A percentile compares a stretch with the other conserved stretches of the same genome.
These are phyloP conservation scores for Hypoxylon fuscum DNA, from an alignment of 495 filamentous ascomycete species.

Conservation along the genomic window DNA sequence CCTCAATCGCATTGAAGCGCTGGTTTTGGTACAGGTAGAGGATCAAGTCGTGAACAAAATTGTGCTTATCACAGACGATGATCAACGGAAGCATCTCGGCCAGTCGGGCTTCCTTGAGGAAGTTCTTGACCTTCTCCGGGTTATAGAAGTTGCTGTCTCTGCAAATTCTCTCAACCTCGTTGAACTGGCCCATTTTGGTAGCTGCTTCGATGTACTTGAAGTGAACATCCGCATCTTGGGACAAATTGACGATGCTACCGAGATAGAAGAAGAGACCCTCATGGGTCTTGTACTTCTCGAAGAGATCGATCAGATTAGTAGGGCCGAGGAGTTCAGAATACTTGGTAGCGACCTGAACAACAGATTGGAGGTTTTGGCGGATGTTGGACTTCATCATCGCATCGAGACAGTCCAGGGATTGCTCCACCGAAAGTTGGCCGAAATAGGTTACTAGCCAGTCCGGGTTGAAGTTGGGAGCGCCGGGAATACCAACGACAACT, in stretches of 20 bases:
- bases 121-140: constrained; percentile 98
- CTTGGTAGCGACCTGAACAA: constrained; percentile 94
- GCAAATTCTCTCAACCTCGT: constrained; percentile 96
- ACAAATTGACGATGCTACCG: constrained; percentile 96
- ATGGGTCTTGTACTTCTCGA: constrained; percentile 95
- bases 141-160: constrained; percentile 94
- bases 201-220: constrained; percentile 99
- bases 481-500: constrained; percentile 78
- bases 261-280: constrained; percentile 99
- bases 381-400: constrained; percentile 97
- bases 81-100: constrained; percentile 95
- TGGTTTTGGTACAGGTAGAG: constrained; percentile 99
- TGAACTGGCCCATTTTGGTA: constrained; percentile 87
- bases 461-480: constrained; percentile 79
- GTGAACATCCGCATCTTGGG: constrained; percentile 91
- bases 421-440: constrained; percentile 91
- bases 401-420: constrained; percentile 91
- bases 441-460: constrained; percentile 95
- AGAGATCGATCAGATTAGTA: constrained; percentile 84
- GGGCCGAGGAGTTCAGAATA: constrained; percentile 98
- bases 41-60: constrained; percentile 96
- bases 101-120: constrained; percentile 94
- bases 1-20: constrained; percentile 99
- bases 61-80: constrained; percentile 98
- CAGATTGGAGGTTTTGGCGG: constrained; percentile 92